phyloP scores from a whole-genome alignment of 768 basidiomycete genomes.

The Lactarius deliciosus region DNA sequence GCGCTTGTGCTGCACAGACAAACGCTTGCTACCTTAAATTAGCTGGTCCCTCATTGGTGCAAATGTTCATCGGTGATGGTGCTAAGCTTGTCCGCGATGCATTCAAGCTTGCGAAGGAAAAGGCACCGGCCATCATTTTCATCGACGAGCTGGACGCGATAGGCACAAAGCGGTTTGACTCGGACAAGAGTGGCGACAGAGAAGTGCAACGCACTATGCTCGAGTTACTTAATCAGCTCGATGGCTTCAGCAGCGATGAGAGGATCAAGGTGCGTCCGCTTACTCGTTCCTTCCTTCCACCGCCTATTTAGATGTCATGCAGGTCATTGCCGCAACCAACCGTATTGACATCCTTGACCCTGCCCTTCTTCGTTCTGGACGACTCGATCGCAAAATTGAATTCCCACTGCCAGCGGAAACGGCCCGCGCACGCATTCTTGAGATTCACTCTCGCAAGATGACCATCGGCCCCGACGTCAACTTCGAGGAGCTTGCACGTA shows the following conservation, averaged over 20 bases:
- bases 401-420: slow-evolving; percentile 96
- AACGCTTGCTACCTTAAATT: slow-evolving; percentile 98
- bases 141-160: slow-evolving; percentile 99
- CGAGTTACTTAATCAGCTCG: slow-evolving; percentile 95
- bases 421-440: slow-evolving; percentile 92
- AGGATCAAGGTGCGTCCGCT: slow-evolving; percentile 79
- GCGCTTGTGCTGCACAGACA: slow-evolving; percentile 97
- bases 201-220: slow-evolving; percentile 99
- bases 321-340: slow-evolving; percentile 99
- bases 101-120: slow-evolving; percentile 97
- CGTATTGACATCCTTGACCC: slow-evolving; percentile 98
- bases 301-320: slow-evolving; percentile 7
- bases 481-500: slow-evolving; percentile 93
- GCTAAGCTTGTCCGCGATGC: slow-evolving; percentile 98
- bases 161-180: slow-evolving; percentile 97
- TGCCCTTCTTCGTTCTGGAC: slow-evolving; percentile 95
- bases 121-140: slow-evolving; percentile 98
- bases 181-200: slow-evolving; percentile 97
- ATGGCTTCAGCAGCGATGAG: slow-evolving; percentile 96
- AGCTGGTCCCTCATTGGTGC: slow-evolving; percentile 95
- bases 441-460: slow-evolving; percentile 98
- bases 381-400: slow-evolving; percentile 97
- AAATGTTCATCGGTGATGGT: slow-evolving; percentile 99
- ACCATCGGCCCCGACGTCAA: slow-evolving; percentile 84
- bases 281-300: neutral